Base-by-base conservation (phyloP, 148 eudicot genomes). In the Persicaria tinctoria region DNA sequence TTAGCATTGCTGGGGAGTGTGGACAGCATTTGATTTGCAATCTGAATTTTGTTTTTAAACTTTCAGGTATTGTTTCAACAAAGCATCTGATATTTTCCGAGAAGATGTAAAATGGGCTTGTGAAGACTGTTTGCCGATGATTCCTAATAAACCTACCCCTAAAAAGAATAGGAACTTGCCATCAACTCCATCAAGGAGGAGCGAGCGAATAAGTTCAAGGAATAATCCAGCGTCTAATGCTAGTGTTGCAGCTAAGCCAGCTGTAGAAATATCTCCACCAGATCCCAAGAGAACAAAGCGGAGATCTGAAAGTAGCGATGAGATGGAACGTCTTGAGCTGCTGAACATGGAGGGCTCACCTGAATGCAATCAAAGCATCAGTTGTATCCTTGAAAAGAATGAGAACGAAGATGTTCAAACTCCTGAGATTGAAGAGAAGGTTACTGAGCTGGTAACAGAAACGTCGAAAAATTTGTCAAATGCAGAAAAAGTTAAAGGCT, bases 91-190 rank as follows among this genome's bases (percentile, higher is more conserved):
- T 60, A 80, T 86, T 16, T 78, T 83, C 8, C 77, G 76, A 75
- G 89, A 83, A 82, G 76, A 80, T 83, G 86, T 91, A 50, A 60
- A 49, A 47, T 91, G 92, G 90, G 55, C 75, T 70, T 91, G 90
- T 78, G 86, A 77, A 68, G 84, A 85, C 69, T 86, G 89, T 79
- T 75, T 77, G 71, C 74, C 62, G 32, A 13, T 45, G 72, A 14
- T 16, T 44, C 64, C 57, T 63, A 68, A 76, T 20, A 76, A 78
- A 56, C 60, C 45, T 55, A 49, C 74, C 75, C 12, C 44, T 44
- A 57, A 17, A 10, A 32, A 38, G 46, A 74, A 46, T 45, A 56
- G 32, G 8, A 41, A 14, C 9, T 66, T 76, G 59, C 66, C 48
- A 63, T 50, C 59, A 32, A n/a, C 7, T 64, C 73, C 69, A 20